A percentile compares a stretch with the other conserved stretches of the same genome.
phyloP scores from a whole-genome alignment of 495 filamentous ascomycete genomes.

The Hypomontagnella submonticulosa region DNA sequence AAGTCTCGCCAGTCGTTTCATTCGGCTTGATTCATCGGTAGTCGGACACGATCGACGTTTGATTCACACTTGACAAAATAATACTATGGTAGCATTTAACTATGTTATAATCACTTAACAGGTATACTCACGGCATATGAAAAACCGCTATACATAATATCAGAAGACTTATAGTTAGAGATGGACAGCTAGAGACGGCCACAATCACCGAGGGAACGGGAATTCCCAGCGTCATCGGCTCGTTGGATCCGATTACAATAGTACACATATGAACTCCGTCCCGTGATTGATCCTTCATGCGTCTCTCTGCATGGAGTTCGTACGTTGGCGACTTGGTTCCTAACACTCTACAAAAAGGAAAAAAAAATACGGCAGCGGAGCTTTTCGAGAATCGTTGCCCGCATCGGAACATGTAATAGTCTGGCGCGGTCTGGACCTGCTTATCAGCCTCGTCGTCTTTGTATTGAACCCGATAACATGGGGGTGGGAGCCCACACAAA shows the following conservation, averaged over 20 bases:
- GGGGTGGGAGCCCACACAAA: constrained; percentile 25
- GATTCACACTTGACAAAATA: constrained; percentile 12
- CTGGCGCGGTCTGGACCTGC: constrained; percentile 34
- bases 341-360: not conserved
- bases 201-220: constrained; percentile 8
- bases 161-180: constrained; percentile 2
- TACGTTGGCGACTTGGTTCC: constrained; percentile 2
- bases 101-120: not conserved
- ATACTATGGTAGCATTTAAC: not conserved
- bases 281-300: constrained; percentile 42
- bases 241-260: constrained; percentile 8
- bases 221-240: constrained; percentile 17
- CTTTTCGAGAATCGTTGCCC: constrained; percentile 16
- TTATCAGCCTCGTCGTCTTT: constrained; percentile 25
- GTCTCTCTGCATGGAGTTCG: constrained; percentile 31
- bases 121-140: constrained; percentile 14
- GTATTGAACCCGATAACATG: constrained; percentile 30
- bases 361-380: not conserved
- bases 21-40: constrained; percentile 11
- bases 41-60: constrained; percentile 28
- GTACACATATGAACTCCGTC: constrained; percentile 21
- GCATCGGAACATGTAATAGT: constrained; percentile 12
- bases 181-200: constrained; percentile 17
- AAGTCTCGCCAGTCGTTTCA: constrained; percentile 22
- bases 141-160: constrained; percentile 9